phyloP scores from a whole-genome alignment of 495 filamentous ascomycete species.

The Bombardia bombarda region DNA sequence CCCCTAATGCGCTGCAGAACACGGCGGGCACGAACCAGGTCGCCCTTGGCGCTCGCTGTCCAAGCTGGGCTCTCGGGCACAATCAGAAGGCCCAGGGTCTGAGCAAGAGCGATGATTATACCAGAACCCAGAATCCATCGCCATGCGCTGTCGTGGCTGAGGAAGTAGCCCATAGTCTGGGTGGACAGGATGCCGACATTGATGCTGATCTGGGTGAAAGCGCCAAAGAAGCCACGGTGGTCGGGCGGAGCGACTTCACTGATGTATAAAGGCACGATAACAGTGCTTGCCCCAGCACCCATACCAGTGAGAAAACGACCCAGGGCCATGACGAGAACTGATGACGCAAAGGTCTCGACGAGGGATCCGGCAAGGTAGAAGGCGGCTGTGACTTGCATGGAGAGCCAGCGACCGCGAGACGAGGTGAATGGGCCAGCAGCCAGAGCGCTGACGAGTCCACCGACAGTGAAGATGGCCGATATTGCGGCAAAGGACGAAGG shows the following conservation, averaged over 20 bases:
- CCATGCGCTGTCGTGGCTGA: conserved; percentile 73
- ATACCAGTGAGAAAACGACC: conserved; percentile 77
- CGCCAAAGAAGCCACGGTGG: conserved; percentile 78
- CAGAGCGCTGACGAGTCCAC: conserved; percentile 78
- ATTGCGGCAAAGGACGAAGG: conserved; percentile 69
- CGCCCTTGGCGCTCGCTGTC: conserved; percentile 59
- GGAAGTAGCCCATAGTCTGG: conserved; percentile 78
- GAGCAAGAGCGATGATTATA: conserved; percentile 55
- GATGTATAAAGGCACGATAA: conserved; percentile 94
- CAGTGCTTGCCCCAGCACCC: conserved; percentile 77
- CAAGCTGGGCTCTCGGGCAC: conserved; percentile 83
- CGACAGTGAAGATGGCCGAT: conserved; percentile 84
- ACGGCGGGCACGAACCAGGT: conserved; percentile 50
- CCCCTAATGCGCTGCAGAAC: conserved; percentile 71
- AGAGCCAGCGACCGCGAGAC: conserved; percentile 59
- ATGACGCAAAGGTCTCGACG: conserved; percentile 60
- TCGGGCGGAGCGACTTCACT: conserved; percentile 78
- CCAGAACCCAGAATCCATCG: conserved; percentile 72
- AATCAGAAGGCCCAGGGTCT: conserved; percentile 57
- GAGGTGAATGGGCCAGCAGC: conserved; percentile 65
- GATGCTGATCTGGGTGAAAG: conserved; percentile 87
- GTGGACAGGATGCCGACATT: conserved; percentile 86
- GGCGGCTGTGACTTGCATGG: conserved; percentile 63
- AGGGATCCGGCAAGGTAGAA: conserved; percentile 72
- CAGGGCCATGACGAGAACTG: conserved; percentile 56